Percentiles rank a stretch among this genome's conserved stretches.
phyloP scores from a whole-genome alignment of 495 filamentous ascomycete genomes.

The Hypoxylon cercidicola region DNA sequence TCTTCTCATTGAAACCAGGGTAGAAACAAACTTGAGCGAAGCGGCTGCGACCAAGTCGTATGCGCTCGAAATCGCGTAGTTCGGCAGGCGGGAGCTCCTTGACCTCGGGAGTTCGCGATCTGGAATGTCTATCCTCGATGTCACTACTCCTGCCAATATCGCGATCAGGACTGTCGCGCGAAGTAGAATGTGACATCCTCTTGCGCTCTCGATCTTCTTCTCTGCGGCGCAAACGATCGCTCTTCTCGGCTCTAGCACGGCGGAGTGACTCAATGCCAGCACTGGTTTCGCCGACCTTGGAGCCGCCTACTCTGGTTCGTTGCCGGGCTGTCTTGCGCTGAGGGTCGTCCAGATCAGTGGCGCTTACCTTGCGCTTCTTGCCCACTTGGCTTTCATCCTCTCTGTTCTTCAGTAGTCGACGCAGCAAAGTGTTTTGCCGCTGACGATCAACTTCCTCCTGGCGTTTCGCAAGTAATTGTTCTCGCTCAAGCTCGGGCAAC shows the following conservation, averaged over 20 bases:
- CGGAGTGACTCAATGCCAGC: constrained; percentile 84
- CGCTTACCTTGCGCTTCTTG: constrained; percentile 83
- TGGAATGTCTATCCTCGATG: constrained; percentile 64
- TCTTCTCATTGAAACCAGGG: constrained; percentile 83
- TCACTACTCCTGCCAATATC: constrained; percentile 84
- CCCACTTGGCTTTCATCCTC: constrained; percentile 51
- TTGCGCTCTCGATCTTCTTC: constrained; percentile 73
- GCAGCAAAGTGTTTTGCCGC: constrained; percentile 84
- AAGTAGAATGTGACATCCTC: constrained; percentile 56
- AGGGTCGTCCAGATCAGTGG: constrained; percentile 75
- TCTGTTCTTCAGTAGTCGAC: constrained; percentile 65
- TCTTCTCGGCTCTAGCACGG: constrained; percentile 84
- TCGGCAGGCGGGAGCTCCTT: constrained; percentile 66
- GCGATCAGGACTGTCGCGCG: constrained; percentile 58
- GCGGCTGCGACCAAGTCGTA: constrained; percentile 80
- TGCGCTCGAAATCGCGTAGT: constrained; percentile 82
- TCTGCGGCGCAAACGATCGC: constrained; percentile 76
- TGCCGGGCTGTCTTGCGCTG: constrained; percentile 84
- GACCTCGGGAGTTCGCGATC: constrained; percentile 58
- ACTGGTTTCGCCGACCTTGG: constrained; percentile 81
- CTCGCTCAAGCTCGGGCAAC: constrained; percentile 89
- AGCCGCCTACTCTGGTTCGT: constrained; percentile 79
- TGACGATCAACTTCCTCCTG: constrained; percentile 81
- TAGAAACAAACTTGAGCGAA: constrained; percentile 91
- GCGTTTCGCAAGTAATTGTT: constrained; percentile 88